These are phyloP conservation scores for Crepidotus variabilis DNA, from an alignment of 768 basidiomycete genomes.

Conservation along the genomic window DNA sequence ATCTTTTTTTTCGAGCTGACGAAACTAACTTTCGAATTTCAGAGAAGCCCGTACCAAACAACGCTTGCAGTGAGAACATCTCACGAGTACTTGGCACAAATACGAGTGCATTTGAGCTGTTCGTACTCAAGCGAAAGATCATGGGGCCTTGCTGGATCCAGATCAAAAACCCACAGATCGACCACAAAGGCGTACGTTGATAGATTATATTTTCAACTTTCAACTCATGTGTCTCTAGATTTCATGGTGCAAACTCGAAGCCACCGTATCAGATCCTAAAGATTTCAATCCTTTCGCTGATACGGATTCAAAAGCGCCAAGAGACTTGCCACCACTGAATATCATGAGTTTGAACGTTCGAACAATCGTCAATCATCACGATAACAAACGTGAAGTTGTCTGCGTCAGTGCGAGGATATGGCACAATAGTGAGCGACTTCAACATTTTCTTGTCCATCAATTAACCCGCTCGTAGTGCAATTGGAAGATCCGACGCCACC, in stretches of 20 bases:
- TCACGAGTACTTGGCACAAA: constrained; percentile 86
- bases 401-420: constrained; percentile 83
- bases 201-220: not conserved
- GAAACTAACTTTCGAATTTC: constrained; percentile 1
- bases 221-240: constrained; percentile 44
- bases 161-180: constrained; percentile 72
- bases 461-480: constrained; percentile 47
- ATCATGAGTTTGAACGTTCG: constrained; percentile 86
- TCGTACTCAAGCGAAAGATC: constrained; percentile 94
- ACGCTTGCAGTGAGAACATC: constrained; percentile 79
- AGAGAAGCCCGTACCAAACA: constrained; percentile 76
- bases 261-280: constrained; percentile 78
- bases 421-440: constrained; percentile 47
- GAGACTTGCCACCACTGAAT: constrained; percentile 84
- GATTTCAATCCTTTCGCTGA: constrained; percentile 83
- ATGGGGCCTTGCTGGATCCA: constrained; percentile 99
- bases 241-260: constrained; percentile 97
- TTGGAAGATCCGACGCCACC: constrained; percentile 93
- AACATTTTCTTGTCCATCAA: not conserved
- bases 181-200: constrained; percentile 70
- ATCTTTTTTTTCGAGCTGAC: constrained; percentile 15
- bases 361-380: constrained; percentile 90
- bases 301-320: constrained; percentile 62
- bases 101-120: constrained; percentile 87
- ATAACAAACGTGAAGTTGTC: constrained; percentile 92